These are phyloP conservation scores for Penicillium manginii DNA, from an alignment of 495 filamentous ascomycete species.

Conservation along the genomic window DNA sequence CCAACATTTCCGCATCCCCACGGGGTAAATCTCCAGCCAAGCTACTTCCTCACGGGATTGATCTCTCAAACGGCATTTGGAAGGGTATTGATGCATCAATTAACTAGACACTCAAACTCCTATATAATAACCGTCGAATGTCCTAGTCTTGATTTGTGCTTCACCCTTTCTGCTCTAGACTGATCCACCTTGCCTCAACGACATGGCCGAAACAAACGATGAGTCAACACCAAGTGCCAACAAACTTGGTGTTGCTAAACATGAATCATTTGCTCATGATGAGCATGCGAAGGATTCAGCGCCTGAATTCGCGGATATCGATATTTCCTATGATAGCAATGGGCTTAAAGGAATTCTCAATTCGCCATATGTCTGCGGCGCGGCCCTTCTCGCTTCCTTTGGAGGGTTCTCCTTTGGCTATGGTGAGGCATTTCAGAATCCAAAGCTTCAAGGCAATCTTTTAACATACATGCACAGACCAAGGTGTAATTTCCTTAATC, in stretches of 20 bases:
- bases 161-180: too few species aligned
- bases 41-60: too few species aligned
- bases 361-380: conserved; percentile 23
- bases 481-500: conserved; percentile 27
- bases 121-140: too few species aligned
- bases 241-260: neutral
- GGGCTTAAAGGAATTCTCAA: conserved; percentile 17
- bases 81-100: too few species aligned
- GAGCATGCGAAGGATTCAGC: conserved; percentile 1
- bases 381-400: conserved; percentile 23
- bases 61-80: too few species aligned
- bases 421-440: conserved; percentile 6
- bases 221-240: neutral
- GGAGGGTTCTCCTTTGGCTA: conserved; percentile 30
- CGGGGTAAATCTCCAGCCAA: conserved; percentile 7
- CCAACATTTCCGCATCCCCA: conserved; percentile 12
- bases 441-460: neutral
- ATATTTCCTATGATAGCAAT: conserved; percentile 13
- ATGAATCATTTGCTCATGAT: conserved; percentile 12
- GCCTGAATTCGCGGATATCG: neutral
- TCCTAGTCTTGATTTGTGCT: too few species aligned
- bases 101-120: too few species aligned
- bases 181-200: too few species aligned
- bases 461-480: conserved; percentile 14
- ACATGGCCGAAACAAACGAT: neutral